Base-by-base conservation (phyloP, 495 filamentous ascomycete genomes). In the Pseudevernia furfuracea region DNA sequence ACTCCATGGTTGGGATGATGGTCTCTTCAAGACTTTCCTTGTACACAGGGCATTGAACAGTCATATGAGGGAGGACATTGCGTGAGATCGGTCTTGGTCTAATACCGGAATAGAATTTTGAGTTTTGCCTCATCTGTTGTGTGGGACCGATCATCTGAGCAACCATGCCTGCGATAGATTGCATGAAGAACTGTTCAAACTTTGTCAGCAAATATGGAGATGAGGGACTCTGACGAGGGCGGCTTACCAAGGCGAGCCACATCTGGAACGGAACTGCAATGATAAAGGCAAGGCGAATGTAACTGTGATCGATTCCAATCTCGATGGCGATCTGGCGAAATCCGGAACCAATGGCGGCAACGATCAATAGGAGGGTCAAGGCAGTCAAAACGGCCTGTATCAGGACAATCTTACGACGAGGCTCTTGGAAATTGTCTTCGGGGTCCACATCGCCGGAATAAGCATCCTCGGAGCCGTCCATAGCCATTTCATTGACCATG, bases 61-160 rank as follows among this genome's bases (percentile, higher is more conserved):
- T 90, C 44, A 90, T 79, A 69, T 90, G 87, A 10, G 87, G 87
- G 28, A 88, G 75, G 17, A 57, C 49, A 41, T 73, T 68, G 12
- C 64, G 39, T 25, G 76, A 73, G 32, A 85, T 73, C 28, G 82
- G 77, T 11, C 69, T 75, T 1, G 85, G 82, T 14, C 78, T 61
- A 25, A 74, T 72, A 34, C 81, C 85, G 30, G 85, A 87, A 70
- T 82, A 88, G 73, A 78, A 86, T 58, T 80, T 85, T 38, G 79
- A 81, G 71, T 89, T 89, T 28, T 71, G 65, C 53, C 69, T 73
- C 64, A 88, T 74, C 55, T 84, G 79, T 37, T 74, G 77, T 67
- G 84, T 82, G 25, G 85, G 84, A 4, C 86, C 86, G 28, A 87
- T 71, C 37, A 84, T 71, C 71, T 88, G 84, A 52, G 78, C 78